Conservation (phyloP, 2,329 filamentous ascomycete species). For the Aspergillus thermomutatus region DNA sequence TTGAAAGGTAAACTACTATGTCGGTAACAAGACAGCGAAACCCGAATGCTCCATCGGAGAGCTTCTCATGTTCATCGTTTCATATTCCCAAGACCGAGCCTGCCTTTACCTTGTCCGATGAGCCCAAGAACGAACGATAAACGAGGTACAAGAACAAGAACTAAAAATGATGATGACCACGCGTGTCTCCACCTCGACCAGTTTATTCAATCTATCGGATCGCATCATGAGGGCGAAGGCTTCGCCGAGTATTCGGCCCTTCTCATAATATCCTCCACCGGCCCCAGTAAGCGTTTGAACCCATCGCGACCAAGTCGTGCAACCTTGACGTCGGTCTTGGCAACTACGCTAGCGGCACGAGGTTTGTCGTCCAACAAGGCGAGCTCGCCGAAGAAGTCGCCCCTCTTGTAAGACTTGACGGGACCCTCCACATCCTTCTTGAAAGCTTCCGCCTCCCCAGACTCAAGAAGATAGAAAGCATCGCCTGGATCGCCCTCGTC, state of each 20-base stretch:
- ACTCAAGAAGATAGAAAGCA: constrained; percentile 87
- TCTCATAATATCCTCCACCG: constrained; percentile 92
- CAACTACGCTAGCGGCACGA: constrained; percentile 82
- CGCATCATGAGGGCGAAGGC: constrained; percentile 23
- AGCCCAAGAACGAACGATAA: background rate
- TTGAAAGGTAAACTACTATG: background rate
- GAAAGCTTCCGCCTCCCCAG: constrained; percentile 80
- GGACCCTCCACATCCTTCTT: constrained; percentile 68
- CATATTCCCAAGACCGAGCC: background rate
- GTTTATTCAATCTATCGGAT: constrained; percentile 14
- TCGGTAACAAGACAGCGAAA: background rate
- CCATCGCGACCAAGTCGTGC: constrained; percentile 89
- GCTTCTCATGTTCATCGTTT: background rate
- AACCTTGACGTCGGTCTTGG: constrained; percentile 84
- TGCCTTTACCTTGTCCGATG: background rate
- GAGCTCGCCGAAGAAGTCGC: constrained; percentile 96
- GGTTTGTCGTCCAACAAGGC: constrained; percentile 91
- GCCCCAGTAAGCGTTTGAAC: constrained; percentile 88
- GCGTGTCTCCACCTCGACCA: background rate
- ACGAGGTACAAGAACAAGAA: background rate
- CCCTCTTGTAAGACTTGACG: constrained; percentile 81
- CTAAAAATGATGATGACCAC: background rate
- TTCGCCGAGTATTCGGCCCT: constrained; percentile 50
- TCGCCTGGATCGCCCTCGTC: constrained; percentile 86
- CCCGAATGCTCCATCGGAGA: background rate